Conservation (phyloP, 495 filamentous ascomycete species). For the Viridothelium virens region DNA sequence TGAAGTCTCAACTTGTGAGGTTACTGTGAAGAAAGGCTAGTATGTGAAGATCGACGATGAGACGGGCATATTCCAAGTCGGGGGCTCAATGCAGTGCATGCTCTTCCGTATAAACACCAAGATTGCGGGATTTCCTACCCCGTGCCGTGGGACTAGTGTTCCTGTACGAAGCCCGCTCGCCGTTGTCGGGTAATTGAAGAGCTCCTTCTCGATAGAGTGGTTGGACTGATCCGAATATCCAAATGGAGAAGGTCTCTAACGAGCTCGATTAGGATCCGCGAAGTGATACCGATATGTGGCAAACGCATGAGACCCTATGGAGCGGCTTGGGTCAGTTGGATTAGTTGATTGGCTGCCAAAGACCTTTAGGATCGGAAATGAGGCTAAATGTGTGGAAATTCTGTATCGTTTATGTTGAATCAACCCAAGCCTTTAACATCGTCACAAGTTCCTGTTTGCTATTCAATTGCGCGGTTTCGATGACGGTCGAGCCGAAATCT, state of each 20-base stretch:
- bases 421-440: constrained; percentile 1
- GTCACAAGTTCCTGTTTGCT: neutral
- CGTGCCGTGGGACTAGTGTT: constrained; percentile 46
- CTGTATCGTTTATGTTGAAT: neutral
- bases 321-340: neutral
- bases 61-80: constrained; percentile 69
- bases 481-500: neutral
- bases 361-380: neutral
- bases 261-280: neutral
- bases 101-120: constrained; percentile 43
- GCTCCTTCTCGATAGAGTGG: neutral
- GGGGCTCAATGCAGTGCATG: constrained; percentile 57
- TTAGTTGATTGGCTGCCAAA: neutral
- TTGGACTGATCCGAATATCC: neutral
- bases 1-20: constrained; percentile 62
- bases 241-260: neutral
- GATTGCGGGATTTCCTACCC: constrained; percentile 40
- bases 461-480: constrained; percentile 4
- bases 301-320: neutral
- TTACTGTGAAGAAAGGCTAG: constrained; percentile 54
- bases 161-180: constrained; percentile 50
- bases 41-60: constrained; percentile 56
- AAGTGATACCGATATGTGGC: neutral
- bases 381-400: neutral
- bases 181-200: constrained; percentile 27